These are phyloP conservation scores for Aquilaria sinensis DNA, from an alignment of 345 rosid species.

Conservation along the genomic window DNA sequence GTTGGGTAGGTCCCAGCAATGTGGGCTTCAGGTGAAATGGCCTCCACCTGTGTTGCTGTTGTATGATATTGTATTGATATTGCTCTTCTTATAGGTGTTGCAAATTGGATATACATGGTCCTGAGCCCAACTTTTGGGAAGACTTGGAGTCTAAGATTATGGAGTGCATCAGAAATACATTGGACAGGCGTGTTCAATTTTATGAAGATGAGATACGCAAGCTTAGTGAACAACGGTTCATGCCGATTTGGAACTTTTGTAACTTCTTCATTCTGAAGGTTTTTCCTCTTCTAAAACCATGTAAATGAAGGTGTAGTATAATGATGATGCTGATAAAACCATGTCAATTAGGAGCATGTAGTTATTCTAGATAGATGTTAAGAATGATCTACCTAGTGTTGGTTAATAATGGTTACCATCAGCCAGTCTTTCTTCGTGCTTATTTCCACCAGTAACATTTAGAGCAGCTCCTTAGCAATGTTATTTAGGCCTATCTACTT, in stretches of 20 bases:
- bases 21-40: not conserved
- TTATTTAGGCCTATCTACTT: not conserved
- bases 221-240: constrained; percentile 86
- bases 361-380: not conserved
- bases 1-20: not conserved
- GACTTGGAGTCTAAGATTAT: constrained; percentile 80
- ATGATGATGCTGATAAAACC: constrained; percentile 12
- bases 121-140: constrained; percentile 87
- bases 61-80: constrained; percentile 22
- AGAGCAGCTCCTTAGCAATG: constrained; percentile 6
- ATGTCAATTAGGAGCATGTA: not conserved
- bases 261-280: constrained; percentile 97
- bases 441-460: constrained; percentile 3
- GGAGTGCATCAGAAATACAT: constrained; percentile 76
- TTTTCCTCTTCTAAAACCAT: constrained; percentile 24
- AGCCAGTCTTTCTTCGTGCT: no score
- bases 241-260: constrained; percentile 97
- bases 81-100: constrained; percentile 66
- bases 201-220: constrained; percentile 97
- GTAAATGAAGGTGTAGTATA: constrained; percentile 7
- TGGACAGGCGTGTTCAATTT: constrained; percentile 87
- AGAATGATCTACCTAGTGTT: no score
- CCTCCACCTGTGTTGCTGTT: not conserved
- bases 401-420: no score
- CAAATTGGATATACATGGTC: constrained; percentile 76